Conservation (phyloP, 108 stramenopile species). For the Conticribra weissflogii region DNA sequence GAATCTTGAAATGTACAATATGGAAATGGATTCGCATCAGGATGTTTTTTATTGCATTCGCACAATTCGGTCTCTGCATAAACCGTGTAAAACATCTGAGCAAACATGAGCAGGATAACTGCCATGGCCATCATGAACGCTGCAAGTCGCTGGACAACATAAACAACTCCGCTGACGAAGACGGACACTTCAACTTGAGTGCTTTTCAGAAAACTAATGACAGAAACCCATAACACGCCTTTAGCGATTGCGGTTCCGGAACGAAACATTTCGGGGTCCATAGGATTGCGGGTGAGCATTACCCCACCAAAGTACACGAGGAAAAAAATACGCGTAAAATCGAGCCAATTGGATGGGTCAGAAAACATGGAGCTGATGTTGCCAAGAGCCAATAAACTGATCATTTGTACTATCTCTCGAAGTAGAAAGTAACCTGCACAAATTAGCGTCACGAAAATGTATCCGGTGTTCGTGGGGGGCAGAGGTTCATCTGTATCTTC, state of each 20-base stretch:
- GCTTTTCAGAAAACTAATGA: slow-evolving; percentile 83
- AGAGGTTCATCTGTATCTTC: not conserved
- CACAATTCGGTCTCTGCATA: slow-evolving; percentile 65
- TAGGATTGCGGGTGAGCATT: slow-evolving; percentile 52
- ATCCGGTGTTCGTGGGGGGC: not conserved
- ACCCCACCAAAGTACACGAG: slow-evolving; percentile 68
- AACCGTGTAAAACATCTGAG: slow-evolving; percentile 84
- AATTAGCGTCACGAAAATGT: slow-evolving; percentile 24
- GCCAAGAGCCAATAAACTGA: slow-evolving; percentile 56
- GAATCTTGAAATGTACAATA: slow-evolving; percentile 65
- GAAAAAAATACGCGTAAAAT: slow-evolving; percentile 69
- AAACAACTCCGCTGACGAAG: slow-evolving; percentile 80
- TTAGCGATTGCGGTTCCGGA: slow-evolving; percentile 73
- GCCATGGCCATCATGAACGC: slow-evolving; percentile 80
- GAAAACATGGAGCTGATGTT: slow-evolving; percentile 1
- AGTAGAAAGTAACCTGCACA: slow-evolving; percentile 46
- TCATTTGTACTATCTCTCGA: slow-evolving; percentile 49
- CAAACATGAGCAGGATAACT: slow-evolving; percentile 84
- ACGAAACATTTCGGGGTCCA: slow-evolving; percentile 57
- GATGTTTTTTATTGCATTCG: slow-evolving; percentile 10
- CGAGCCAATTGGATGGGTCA: slow-evolving; percentile 81
- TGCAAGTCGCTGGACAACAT: slow-evolving; percentile 72
- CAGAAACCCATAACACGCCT: slow-evolving; percentile 70
- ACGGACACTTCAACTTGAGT: slow-evolving; percentile 85
- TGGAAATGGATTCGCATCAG: slow-evolving; percentile 33